Evolutionary conservation across 2,329 filamentous ascomycete genomes (phyloP), one percentile per base, ranked within the genome.

Genomic region (Conoideocrella luteorostrata): DNA sequence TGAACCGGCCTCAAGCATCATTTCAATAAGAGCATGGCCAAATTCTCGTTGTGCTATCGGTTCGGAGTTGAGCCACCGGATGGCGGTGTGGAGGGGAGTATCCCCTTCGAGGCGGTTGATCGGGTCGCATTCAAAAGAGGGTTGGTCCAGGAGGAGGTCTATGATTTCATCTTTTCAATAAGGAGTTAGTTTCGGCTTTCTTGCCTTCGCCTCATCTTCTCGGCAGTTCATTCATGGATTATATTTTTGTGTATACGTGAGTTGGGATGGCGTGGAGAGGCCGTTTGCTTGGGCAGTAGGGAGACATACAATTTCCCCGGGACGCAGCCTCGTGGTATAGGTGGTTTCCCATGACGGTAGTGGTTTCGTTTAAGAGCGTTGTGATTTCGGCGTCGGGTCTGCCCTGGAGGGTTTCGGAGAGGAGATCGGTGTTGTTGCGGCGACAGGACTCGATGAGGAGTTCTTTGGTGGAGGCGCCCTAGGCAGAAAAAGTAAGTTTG

Each of bases 381-480:
- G 89, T 82, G 48, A 88, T 80, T 56, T 86, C 74, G 47, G 79
- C 74, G 43, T 83, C 80, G 46, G 69, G 67, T 52, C 77, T 77
- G 52, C 70, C 68, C 33, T 76, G 67, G 53, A 96, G 74, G 45
- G 90, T 77, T 56, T 93, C 84, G 55, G 78, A 69, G 45, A 97
- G 80, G 48, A 97, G 80, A 43, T 91, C 84, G 53, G 82, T 82
- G 68, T 97, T 96, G 75, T 97, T 91, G 59, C 89, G 80, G 49
- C 91, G 88, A 69, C 87, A 95, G 56, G 93, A 88, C 71, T 95
- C 91, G 67, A 97, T 80, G 56, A 97, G 78, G 58, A 87, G 78
- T 71, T 97, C 91, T 64, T 83, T 77, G 37, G 82, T 80, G 47
- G 87, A 87, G 55, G 91, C 91, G 62, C 91, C 93, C 85, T 95